A percentile compares a stretch with the other conserved stretches of the same genome.
Evolutionary conservation across 2,329 filamentous ascomycete species (phyloP).

Genomic region (Colletotrichum sp.): DNA sequence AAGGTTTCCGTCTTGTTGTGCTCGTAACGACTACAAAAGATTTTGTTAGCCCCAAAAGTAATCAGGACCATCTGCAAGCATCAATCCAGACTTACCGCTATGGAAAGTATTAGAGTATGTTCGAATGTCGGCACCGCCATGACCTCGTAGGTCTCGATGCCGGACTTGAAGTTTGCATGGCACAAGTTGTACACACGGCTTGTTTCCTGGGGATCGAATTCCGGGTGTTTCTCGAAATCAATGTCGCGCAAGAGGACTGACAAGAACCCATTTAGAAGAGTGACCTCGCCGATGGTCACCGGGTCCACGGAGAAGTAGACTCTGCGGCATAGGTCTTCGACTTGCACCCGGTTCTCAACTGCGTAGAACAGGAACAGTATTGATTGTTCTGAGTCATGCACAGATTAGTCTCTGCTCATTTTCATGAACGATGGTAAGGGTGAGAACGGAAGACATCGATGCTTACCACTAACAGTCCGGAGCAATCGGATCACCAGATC

Average conservation of each 20-base stretch:
- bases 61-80: background rate
- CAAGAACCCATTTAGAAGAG: conserved; percentile 19
- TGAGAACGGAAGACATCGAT: background rate
- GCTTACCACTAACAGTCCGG: background rate
- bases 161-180: conserved; percentile 18
- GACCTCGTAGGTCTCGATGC: conserved; percentile 17
- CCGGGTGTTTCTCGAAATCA: conserved; percentile 4
- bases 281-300: conserved; percentile 19
- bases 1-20: conserved; percentile 21
- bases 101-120: conserved; percentile 17
- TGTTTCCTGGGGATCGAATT: conserved; percentile 11
- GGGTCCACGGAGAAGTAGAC: conserved; percentile 25
- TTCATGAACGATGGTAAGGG: background rate
- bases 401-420: background rate
- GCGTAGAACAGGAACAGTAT: conserved; percentile 22
- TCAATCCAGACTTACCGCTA: conserved; percentile 3
- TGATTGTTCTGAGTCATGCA: background rate
- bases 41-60: background rate
- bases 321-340: conserved; percentile 20
- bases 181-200: conserved; percentile 5
- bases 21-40: conserved; percentile 13
- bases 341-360: conserved; percentile 12
- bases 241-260: conserved; percentile 22
- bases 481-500: background rate
- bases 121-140: conserved; percentile 21